Conservation (phyloP, 1,284 basidiomycete species). For the Neotropicomus parvogracilis region DNA sequence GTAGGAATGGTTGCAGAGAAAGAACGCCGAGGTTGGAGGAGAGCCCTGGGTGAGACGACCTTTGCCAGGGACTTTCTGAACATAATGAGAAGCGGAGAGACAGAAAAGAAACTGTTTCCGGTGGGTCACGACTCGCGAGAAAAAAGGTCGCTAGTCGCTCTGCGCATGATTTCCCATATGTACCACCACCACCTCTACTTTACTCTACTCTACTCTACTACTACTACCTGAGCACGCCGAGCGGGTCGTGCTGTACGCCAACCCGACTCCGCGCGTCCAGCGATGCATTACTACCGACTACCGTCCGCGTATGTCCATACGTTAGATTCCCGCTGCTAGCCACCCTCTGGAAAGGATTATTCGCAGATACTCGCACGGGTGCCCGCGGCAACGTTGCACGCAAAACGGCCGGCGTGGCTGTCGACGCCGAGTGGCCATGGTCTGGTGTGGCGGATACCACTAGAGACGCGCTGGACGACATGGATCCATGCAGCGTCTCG, state of each 20-base stretch:
- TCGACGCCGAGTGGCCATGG: conserved; percentile 52
- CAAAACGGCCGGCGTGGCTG: conserved; percentile 34
- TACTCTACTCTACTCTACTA: too few relatives aligned
- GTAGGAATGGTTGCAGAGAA: conserved; percentile 62
- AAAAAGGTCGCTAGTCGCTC: not conserved
- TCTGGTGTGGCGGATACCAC: conserved; percentile 44
- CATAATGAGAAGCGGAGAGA: conserved; percentile 19
- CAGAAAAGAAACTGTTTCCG: conserved; percentile 9
- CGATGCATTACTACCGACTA: conserved; percentile 35
- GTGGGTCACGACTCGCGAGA: conserved; percentile 14
- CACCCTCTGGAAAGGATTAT: conserved; percentile 28
- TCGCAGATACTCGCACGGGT: conserved; percentile 31
- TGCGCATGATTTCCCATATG: conserved; percentile 27
- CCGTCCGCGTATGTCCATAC: conserved; percentile 12
- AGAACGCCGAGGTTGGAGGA: conserved; percentile 48
- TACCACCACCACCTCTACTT: not conserved
- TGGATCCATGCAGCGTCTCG: conserved; percentile 24
- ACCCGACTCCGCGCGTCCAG: conserved; percentile 29
- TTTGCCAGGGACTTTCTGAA: conserved; percentile 38
- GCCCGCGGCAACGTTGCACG: conserved; percentile 18
- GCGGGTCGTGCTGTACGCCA: conserved; percentile 49
- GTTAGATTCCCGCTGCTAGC: conserved; percentile 8
- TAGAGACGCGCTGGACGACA: conserved; percentile 18
- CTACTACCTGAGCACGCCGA: conserved; percentile 51
- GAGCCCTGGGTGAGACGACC: conserved; percentile 42